Conservation (phyloP, 1,284 basidiomycete genomes). For the Exsudoporus floridanus region DNA sequence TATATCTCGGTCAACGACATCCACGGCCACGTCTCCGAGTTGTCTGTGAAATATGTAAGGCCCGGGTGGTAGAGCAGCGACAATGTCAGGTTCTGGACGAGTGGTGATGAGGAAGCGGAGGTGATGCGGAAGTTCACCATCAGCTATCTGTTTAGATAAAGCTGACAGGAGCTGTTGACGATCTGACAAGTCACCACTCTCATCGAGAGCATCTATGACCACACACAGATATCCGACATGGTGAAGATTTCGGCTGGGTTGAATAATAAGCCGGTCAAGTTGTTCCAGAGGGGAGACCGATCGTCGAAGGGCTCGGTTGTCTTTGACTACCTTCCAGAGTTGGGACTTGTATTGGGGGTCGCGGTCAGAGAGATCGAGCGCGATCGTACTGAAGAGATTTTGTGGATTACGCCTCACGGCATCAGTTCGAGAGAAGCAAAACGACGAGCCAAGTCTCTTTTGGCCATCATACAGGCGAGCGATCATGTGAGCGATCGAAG, state of each 20-base stretch:
- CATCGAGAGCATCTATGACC: constrained; percentile 1
- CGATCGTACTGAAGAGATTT: constrained; percentile 6
- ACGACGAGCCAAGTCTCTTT: constrained; percentile 1
- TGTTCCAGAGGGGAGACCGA: constrained; percentile 1
- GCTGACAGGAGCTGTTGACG: background rate
- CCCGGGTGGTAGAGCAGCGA: background rate
- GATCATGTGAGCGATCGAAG: background rate
- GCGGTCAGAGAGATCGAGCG: constrained; percentile 3
- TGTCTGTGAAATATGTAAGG: background rate
- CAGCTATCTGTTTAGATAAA: background rate
- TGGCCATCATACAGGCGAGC: constrained; percentile 2
- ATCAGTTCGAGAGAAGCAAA: background rate
- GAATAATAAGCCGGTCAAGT: background rate
- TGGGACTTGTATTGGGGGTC: background rate
- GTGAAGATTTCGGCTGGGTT: background rate
- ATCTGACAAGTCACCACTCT: background rate
- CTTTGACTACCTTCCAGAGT: background rate
- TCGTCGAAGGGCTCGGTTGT: constrained; percentile 3
- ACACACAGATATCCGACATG: too few species aligned
- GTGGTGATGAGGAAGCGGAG: background rate
- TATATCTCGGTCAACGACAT: background rate
- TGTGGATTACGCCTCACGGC: constrained; percentile 2
- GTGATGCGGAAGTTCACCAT: background rate
- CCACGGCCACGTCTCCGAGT: background rate
- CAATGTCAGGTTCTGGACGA: background rate